Evolutionary conservation across 371 early-diverging fungal species (phyloP), one percentile per base, ranked within the genome.

Genomic region (Mucor circinelloides): DNA sequence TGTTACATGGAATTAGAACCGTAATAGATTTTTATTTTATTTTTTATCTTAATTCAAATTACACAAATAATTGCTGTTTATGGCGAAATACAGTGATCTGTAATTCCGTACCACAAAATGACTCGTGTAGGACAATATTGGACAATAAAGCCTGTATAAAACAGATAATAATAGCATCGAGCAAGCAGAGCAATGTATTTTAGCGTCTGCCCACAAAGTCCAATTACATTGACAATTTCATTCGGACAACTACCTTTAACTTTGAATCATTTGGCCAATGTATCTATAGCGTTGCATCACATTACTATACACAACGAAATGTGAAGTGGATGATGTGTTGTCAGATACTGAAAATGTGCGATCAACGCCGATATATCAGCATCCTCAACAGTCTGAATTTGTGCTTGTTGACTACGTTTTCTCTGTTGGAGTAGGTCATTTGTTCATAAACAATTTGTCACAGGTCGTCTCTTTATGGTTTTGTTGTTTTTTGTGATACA

Each of bases 61-160:
- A 60, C 60, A 60, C 44, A 60, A 28, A 28, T 17, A 27, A 60
- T 38, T 60, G 25, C 46, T 30, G 21, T 36, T 44, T 30, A n/a
- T 28, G 25, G 40, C 19, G 27, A 44, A 60, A 60, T 60, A 42
- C 19, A 27, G 19, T 60, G 30, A 44, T 60, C 25, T 23, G 12
- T 50, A 12, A 10, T 59, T 23, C 15, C n/a, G 61, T 46, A 13
- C 32, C 21, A 31, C 48, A 21, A 31, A 31, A 31, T 30, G 21
- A 9, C 46, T 62, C 25, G 46, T 34, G 63, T 50, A 46, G 17
- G 12, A 27, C 23, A 21, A n/a, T 23, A 32, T 15, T 23, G 23
- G 7, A 25, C 12, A 23, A 50, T 25, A 50, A 19, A 13, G 2
- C 50, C 17, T 48, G 19, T 21, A 25, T 9, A 48, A 50, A 23